These are phyloP conservation scores for Pseudogymnoascus sp. DNA, from an alignment of 2,329 filamentous ascomycete genomes.

Conservation along the genomic window DNA sequence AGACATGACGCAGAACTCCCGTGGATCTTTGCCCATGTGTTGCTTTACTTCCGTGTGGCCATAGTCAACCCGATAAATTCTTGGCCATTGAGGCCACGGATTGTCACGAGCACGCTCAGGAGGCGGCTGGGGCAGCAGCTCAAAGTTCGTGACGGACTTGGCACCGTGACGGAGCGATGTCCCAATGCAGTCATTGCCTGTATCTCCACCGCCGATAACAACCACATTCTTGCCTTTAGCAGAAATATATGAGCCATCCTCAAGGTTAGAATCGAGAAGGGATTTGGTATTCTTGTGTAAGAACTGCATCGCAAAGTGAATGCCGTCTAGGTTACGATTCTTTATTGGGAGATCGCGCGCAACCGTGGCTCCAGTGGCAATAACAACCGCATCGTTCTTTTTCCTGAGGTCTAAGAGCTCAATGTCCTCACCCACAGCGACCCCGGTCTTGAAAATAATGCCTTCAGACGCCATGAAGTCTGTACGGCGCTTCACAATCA, in stretches of 20 bases:
- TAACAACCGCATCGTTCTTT: constrained; percentile 73
- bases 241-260: constrained; percentile 79
- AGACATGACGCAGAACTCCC: constrained; percentile 97
- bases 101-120: constrained; percentile 87
- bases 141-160: constrained; percentile 94
- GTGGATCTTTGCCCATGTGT: constrained; percentile 91
- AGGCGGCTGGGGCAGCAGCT: constrained; percentile 86
- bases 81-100: constrained; percentile 97
- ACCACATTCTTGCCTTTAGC: constrained; percentile 94
- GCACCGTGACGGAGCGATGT: constrained; percentile 92
- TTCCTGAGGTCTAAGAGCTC: constrained; percentile 63
- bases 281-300: constrained; percentile 97
- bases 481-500: constrained; percentile 87
- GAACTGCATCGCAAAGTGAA: constrained; percentile 97
- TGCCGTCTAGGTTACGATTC: constrained; percentile 76
- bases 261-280: constrained; percentile 80
- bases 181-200: constrained; percentile 95
- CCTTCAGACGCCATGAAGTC: constrained; percentile 92
- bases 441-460: constrained; percentile 69
- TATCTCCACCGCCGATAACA: constrained; percentile 95
- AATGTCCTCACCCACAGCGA: constrained; percentile 67
- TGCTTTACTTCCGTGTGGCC: constrained; percentile 93
- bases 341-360: constrained; percentile 88
- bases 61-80: constrained; percentile 97
- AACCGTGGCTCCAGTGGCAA: constrained; percentile 88